A percentile compares a stretch with the other conserved stretches of the same genome.
Evolutionary conservation across 768 basidiomycete genomes (phyloP).

Genomic region (Boletellus sp.): DNA sequence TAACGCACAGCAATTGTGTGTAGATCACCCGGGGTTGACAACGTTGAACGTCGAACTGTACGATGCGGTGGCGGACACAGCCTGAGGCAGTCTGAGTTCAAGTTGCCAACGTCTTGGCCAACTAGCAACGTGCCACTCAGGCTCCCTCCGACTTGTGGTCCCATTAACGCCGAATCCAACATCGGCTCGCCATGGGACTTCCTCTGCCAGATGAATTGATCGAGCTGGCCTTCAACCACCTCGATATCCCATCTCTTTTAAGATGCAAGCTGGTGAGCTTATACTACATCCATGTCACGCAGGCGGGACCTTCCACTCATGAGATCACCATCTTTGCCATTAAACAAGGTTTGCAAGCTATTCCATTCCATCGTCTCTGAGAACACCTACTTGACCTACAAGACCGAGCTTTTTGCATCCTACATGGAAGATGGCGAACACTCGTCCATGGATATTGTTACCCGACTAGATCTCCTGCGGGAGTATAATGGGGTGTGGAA

Average conservation of each 20-base stretch:
- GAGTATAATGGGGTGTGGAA: constrained; percentile 30
- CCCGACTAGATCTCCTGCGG: constrained; percentile 25
- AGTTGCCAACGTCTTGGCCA: too few species aligned
- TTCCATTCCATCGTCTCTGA: constrained; percentile 26
- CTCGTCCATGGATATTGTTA: constrained; percentile 17
- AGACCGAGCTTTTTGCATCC: constrained; percentile 28
- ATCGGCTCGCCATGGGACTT: constrained; percentile 11
- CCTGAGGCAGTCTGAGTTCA: not conserved
- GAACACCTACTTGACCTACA: constrained; percentile 28
- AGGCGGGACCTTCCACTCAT: not conserved
- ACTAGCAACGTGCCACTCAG: not conserved
- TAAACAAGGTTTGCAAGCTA: constrained; percentile 29
- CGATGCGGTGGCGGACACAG: too few species aligned
- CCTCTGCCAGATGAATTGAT: constrained; percentile 31
- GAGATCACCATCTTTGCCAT: not conserved
- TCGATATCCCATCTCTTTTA: constrained; percentile 30
- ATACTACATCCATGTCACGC: not conserved
- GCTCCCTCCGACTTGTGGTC: too few species aligned
- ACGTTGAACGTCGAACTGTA: too few species aligned
- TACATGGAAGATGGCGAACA: constrained; percentile 24
- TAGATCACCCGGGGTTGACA: too few species aligned
- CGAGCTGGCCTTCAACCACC: constrained; percentile 20
- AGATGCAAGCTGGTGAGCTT: constrained; percentile 26
- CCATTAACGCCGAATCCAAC: not conserved
- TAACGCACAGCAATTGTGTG: too few species aligned